phyloP scores from a whole-genome alignment of 2,329 filamentous ascomycete genomes.

The Xylaria sp. region DNA sequence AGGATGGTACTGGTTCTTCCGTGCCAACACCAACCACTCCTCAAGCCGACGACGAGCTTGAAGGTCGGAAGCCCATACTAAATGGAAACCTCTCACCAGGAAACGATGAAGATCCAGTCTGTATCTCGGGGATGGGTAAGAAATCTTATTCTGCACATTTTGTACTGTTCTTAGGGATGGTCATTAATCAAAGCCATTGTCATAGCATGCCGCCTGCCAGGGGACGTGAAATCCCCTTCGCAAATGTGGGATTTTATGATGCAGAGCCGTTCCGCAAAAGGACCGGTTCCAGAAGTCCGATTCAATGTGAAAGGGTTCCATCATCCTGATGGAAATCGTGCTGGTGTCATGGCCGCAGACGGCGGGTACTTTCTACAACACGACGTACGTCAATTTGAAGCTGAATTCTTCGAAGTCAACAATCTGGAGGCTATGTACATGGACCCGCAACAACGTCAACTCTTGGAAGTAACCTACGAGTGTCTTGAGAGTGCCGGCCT shows the following conservation, averaged over 20 bases:
- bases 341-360: slow-evolving; percentile 23
- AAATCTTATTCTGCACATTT: not conserved
- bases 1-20: not conserved
- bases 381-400: slow-evolving; percentile 24
- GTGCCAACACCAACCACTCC: not conserved
- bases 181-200: not conserved
- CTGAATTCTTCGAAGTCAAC: slow-evolving; percentile 13
- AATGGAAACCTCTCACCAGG: not conserved
- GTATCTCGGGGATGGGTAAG: not conserved
- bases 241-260: slow-evolving; percentile 41
- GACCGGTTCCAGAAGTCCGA: slow-evolving; percentile 30
- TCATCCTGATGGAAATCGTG: slow-evolving; percentile 23
- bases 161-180: not conserved
- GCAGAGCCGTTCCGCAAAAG: slow-evolving; percentile 32
- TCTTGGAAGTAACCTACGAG: slow-evolving; percentile 48
- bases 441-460: slow-evolving; percentile 51
- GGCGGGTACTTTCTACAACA: slow-evolving; percentile 47
- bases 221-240: slow-evolving; percentile 29
- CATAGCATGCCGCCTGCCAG: slow-evolving; percentile 40
- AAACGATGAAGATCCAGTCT: not conserved
- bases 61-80: not conserved
- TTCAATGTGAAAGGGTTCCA: slow-evolving; percentile 41
- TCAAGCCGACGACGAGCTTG: not conserved
- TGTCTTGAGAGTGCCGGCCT: slow-evolving; percentile 48
- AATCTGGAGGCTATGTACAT: slow-evolving; percentile 39